Conservation (phyloP, 192 early-diverging fungal species). For the Kickxella alabastrina region DNA sequence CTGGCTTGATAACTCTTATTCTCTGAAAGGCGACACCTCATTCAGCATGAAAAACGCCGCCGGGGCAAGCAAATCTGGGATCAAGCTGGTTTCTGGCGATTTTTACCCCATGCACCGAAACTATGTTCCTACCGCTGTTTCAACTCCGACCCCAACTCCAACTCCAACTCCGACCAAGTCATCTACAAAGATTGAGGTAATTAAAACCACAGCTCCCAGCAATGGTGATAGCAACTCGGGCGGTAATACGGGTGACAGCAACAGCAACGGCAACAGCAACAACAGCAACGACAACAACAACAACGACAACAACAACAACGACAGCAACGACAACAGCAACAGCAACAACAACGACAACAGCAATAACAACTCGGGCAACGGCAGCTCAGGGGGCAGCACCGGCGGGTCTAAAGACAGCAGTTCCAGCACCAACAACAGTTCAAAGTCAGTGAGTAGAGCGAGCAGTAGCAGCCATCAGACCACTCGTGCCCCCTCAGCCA, state of each 20-base stretch:
- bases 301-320: background rate
- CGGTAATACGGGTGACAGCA: background rate
- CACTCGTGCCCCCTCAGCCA: background rate
- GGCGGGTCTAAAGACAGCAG: background rate
- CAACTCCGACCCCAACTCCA: background rate
- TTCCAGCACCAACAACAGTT: background rate
- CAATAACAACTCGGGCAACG: background rate
- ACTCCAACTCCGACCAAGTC: too few species aligned
- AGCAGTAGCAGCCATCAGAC: background rate
- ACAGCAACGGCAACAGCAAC: constrained; percentile 19
- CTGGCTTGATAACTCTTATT: constrained; percentile 11
- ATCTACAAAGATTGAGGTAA: background rate
- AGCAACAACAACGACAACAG: background rate
- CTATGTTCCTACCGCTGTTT: background rate
- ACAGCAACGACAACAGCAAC: background rate
- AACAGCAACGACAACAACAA: too few species aligned
- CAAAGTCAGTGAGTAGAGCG: too few species aligned
- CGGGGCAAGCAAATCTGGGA: constrained; percentile 22
- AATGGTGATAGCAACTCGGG: background rate
- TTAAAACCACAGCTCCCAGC: background rate
- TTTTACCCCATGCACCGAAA: constrained; percentile 20
- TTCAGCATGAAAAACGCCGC: constrained; percentile 17
- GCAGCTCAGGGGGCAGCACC: background rate
- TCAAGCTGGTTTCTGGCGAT: constrained; percentile 25
- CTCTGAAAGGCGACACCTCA: constrained; percentile 6